Conservation (phyloP, 257 asterid species). For the Nicotiana noctiflora region DNA sequence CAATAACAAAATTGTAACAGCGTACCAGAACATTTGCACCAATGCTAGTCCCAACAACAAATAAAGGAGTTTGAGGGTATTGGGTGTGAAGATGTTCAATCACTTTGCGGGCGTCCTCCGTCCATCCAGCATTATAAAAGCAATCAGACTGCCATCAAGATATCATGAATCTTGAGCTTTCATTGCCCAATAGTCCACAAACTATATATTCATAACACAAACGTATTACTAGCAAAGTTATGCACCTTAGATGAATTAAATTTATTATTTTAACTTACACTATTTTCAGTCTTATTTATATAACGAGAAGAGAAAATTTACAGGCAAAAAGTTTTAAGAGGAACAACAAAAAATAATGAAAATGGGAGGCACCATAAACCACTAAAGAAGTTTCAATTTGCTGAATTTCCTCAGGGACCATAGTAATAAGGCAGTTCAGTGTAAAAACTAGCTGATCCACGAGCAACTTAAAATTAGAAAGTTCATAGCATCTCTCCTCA, state of each 20-base stretch:
- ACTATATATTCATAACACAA: not conserved
- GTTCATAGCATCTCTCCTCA: not conserved
- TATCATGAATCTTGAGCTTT: constrained; percentile 1
- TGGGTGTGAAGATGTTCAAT: constrained; percentile 58
- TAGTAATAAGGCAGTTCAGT: not conserved
- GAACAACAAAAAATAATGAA: not conserved
- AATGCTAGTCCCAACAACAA: constrained; percentile 79
- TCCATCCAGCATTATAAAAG: constrained; percentile 89
- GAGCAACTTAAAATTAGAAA: not conserved
- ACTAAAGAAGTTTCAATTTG: not conserved
- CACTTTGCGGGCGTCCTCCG: constrained; percentile 70
- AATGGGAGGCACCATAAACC: not conserved
- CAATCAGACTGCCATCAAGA: constrained; percentile 62
- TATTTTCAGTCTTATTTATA: not conserved
- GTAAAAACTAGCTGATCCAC: not conserved
- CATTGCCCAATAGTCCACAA: not conserved
- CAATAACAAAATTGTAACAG: not conserved
- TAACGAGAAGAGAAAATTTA: not conserved
- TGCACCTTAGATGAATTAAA: not conserved
- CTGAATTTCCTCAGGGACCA: not conserved
- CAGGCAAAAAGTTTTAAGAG: not conserved
- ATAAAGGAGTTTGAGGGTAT: constrained; percentile 70
- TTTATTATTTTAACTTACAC: not conserved
- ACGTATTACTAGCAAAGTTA: not conserved
- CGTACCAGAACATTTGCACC: constrained; percentile 89